Base-by-base conservation (phyloP, 495 filamentous ascomycete genomes). In the Cenococcum geophilum region DNA sequence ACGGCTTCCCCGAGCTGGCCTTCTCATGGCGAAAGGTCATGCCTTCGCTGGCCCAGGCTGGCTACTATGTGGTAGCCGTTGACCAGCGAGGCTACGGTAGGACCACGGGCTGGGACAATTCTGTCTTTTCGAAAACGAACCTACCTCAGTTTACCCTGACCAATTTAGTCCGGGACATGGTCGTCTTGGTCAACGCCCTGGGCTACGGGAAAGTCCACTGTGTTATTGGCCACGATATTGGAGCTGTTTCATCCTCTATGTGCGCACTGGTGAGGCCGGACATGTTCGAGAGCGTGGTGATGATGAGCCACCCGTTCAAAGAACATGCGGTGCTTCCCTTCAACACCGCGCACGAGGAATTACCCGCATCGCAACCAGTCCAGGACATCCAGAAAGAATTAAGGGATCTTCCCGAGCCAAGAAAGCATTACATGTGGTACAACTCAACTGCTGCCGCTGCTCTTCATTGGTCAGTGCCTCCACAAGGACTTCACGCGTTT, bases 371-470 rank as follows among this genome's bases (percentile, higher is more conserved):
- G 4, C 11, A 47, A 16, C 52, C 57, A 2, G 22, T 43, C 8
- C 25, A 66, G 12, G 80, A 84, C 59, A 78, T 88, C 12, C 79
- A 83, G 52, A 74, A 75, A 40, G 79, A 79, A 20, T 75, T 89
- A 9, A 80, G 79, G 9, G 64, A 71, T 25, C 74, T 82, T 8
- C 68, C 76, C 2, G 71, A 74, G 34, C 80, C 82, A 4, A 70
- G 82, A 40, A 88, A 88, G 62, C 83, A 88, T 62, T 88, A 88
- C 74, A 86, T 84, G 68, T 83, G 79, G 80, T 87, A 88, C 70
- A 87, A 88, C 67, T 84, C 82, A 0, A 83, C 80, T 18, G 57
- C 75, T 0, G 55, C 71, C 1, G 84, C 84, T 0, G 80, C 77
- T 32, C n/a, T 42, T 0, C 83, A 88, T 21, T 88, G 86, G 84